phyloP scores from a whole-genome alignment of 2,329 filamentous ascomycete species.

The Botrytis cinerea region DNA sequence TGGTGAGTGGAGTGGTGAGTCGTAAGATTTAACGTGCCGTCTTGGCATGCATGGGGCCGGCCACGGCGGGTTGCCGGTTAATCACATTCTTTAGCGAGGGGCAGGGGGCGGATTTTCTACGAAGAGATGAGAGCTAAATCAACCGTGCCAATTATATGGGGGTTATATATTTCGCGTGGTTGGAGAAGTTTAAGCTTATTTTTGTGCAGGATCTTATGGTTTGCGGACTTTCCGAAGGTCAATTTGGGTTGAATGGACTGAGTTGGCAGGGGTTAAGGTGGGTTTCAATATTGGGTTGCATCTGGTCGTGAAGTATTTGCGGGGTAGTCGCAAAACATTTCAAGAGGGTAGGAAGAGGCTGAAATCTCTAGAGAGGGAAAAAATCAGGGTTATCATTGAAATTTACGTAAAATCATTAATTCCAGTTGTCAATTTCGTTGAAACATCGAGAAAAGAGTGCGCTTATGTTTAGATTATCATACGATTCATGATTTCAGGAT shows the following conservation, averaged over 20 bases:
- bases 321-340: background rate
- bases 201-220: background rate
- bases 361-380: background rate
- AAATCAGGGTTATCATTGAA: background rate
- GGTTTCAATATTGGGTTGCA: background rate
- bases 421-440: background rate
- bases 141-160: background rate
- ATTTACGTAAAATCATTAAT: background rate
- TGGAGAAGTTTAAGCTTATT: background rate
- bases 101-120: background rate
- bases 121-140: background rate
- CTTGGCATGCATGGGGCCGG: background rate
- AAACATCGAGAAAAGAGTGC: background rate
- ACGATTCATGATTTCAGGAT: background rate
- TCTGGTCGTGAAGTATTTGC: background rate
- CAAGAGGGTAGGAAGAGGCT: background rate
- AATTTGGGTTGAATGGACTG: background rate
- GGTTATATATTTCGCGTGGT: background rate
- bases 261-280: background rate
- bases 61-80: background rate
- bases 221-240: background rate
- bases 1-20: background rate
- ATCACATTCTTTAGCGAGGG: background rate
- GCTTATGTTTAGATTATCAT: background rate
- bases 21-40: background rate